These are phyloP conservation scores for Dysphania ambrosioides DNA, from an alignment of 148 eudicot genomes.

Conservation along the genomic window DNA sequence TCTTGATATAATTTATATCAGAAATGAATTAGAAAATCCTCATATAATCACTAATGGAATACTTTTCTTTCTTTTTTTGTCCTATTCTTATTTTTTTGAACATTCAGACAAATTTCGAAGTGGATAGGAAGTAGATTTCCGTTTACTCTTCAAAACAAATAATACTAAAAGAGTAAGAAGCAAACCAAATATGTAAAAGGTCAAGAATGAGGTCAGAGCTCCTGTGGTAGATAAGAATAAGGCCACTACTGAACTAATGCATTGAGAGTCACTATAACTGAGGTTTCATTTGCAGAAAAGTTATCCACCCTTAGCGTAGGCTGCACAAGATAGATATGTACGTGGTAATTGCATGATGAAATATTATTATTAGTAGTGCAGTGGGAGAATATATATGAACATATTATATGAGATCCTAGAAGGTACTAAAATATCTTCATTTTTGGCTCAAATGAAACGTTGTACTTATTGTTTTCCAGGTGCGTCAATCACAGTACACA, in stretches of 20 bases:
- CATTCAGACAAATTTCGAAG: neutral
- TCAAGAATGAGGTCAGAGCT: conserved; percentile 13
- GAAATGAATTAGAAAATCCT: too few relatives aligned
- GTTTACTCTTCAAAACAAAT: too few relatives aligned
- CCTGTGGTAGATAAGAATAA: conserved; percentile 5
- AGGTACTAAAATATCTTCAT: neutral
- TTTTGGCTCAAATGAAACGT: conserved; percentile 1
- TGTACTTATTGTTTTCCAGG: neutral
- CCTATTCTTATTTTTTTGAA: too few relatives aligned
- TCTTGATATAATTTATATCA: too few relatives aligned
- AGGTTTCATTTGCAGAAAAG: conserved; percentile 14
- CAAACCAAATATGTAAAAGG: neutral
- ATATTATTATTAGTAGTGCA: neutral
- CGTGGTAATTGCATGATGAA: conserved; percentile 12
- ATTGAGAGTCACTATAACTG: conserved; percentile 22
- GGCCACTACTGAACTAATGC: conserved; percentile 22
- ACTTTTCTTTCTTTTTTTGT: too few relatives aligned
- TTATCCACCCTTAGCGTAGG: conserved; percentile 17
- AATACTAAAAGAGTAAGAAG: too few relatives aligned
- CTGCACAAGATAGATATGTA: neutral
- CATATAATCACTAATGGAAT: too few relatives aligned
- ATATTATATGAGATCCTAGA: too few relatives aligned
- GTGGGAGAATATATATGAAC: neutral
- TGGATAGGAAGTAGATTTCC: neutral
- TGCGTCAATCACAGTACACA: neutral